phyloP scores from a whole-genome alignment of 306 rosid species.

The Ceratonia siliqua region DNA sequence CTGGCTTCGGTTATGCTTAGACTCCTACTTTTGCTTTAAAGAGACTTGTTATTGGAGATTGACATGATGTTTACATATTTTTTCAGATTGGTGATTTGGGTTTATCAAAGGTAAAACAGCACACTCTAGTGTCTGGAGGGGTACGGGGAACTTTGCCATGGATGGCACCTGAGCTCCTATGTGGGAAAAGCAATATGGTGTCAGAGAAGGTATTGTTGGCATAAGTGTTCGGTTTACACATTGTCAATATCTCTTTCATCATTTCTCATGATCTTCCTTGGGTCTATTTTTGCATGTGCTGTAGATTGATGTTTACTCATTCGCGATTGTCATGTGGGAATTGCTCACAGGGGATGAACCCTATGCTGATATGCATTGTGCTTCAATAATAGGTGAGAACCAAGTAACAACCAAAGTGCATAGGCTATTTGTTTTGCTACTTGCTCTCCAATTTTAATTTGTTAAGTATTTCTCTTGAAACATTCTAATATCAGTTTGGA shows the following conservation, averaged over 20 bases:
- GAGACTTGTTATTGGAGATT: conserved; percentile 31
- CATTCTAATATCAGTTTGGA: background rate
- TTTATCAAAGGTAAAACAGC: conserved; percentile 94
- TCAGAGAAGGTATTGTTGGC: conserved; percentile 77
- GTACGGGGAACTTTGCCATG: conserved; percentile 99
- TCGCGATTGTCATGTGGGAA: conserved; percentile 99
- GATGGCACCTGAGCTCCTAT: conserved; percentile 99
- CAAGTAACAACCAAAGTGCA: conserved; percentile 28
- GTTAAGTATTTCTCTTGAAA: background rate
- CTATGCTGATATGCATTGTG: conserved; percentile 94
- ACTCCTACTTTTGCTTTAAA: background rate
- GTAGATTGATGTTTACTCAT: conserved; percentile 98
- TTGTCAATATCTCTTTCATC: conserved; percentile 17
- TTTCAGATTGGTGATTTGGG: conserved; percentile 97
- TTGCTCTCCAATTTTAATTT: background rate
- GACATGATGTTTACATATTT: conserved; percentile 29
- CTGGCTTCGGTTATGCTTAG: background rate
- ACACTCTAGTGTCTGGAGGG: conserved; percentile 97
- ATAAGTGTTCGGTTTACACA: conserved; percentile 11
- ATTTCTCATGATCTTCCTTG: conserved; percentile 30
- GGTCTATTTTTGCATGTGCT: conserved; percentile 37
- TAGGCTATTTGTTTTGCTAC: conserved; percentile 18
- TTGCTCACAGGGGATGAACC: conserved; percentile 97
- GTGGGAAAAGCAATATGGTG: conserved; percentile 97
- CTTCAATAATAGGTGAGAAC: conserved; percentile 93